These are phyloP conservation scores for Luzula sylvatica DNA, from an alignment of 176 grass and related monocot genomes.

Conservation along the genomic window DNA sequence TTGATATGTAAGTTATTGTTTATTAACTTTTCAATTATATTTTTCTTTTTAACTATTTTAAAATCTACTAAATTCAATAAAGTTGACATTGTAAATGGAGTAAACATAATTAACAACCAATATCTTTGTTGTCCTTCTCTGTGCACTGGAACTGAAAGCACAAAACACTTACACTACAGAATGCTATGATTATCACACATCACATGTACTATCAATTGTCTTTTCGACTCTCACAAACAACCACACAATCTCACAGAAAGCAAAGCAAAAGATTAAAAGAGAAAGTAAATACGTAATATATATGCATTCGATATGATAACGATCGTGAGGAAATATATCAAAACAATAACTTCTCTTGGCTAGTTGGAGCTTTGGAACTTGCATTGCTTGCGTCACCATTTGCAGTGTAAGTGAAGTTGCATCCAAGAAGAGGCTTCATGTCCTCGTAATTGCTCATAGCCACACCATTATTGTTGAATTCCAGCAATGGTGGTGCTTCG, in stretches of 20 bases:
- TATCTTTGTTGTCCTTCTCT: background rate
- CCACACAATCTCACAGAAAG: constrained; percentile 6
- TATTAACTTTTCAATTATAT: too few species aligned
- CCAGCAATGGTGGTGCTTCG: constrained; percentile 1
- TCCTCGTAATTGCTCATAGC: constrained; percentile 17
- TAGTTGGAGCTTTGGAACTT: constrained; percentile 4
- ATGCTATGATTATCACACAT: background rate
- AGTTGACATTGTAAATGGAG: too few species aligned
- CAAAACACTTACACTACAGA: constrained; percentile 12
- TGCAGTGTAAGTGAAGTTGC: constrained; percentile 18
- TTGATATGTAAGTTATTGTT: too few species aligned
- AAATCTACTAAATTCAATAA: too few species aligned
- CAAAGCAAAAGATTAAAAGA: constrained; percentile 2
- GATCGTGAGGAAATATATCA: constrained; percentile 2
- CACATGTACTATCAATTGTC: constrained; percentile 24
- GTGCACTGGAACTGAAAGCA: constrained; percentile 17
- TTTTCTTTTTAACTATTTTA: too few species aligned
- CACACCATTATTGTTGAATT: constrained; percentile 5
- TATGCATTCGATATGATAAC: constrained; percentile 9
- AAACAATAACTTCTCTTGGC: constrained; percentile 18
- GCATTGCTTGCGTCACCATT: constrained; percentile 5
- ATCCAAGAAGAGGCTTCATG: constrained; percentile 21
- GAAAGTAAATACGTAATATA: constrained; percentile 13
- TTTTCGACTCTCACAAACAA: constrained; percentile 13
- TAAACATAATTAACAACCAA: too few species aligned